These are phyloP conservation scores for Anthoceros angustus DNA, from an alignment of 225 moss, liverwort and hornwort genomes.

Conservation along the genomic window DNA sequence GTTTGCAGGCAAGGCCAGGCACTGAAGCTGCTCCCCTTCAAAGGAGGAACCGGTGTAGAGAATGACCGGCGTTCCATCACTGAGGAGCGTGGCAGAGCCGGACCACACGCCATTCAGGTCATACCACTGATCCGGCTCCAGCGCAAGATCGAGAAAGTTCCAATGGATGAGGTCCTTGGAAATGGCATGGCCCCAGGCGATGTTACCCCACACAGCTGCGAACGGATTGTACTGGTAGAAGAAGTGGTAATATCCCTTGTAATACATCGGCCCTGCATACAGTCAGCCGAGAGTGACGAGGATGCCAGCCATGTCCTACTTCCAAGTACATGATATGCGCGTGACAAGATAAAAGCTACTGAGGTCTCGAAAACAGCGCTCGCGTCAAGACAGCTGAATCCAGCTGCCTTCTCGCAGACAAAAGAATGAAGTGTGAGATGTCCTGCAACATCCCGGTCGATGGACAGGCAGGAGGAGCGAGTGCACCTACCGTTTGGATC, in stretches of 20 bases:
- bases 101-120: conserved; percentile 73
- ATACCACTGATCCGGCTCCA: conserved; percentile 53
- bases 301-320: neutral
- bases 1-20: conserved; percentile 52
- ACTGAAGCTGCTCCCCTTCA: conserved; percentile 31
- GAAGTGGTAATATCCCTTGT: conserved; percentile 60
- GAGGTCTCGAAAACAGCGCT: too few relatives aligned
- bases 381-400: too few relatives aligned
- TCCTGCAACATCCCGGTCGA: neutral
- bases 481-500: neutral
- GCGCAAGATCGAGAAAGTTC: conserved; percentile 49
- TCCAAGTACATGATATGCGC: too few relatives aligned
- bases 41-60: conserved; percentile 62
- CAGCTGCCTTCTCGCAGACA: neutral
- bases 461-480: neutral
- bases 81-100: conserved; percentile 38
- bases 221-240: conserved; percentile 79
- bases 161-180: conserved; percentile 63
- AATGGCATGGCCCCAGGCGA: conserved; percentile 73
- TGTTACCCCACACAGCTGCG: conserved; percentile 33
- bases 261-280: conserved; percentile 55
- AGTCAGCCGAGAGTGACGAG: neutral
- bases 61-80: conserved; percentile 40
- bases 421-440: neutral
- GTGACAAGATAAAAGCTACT: too few relatives aligned